Evolutionary conservation across 192 early-diverging fungal species (phyloP).

Genomic region (Piromyces sp.): DNA sequence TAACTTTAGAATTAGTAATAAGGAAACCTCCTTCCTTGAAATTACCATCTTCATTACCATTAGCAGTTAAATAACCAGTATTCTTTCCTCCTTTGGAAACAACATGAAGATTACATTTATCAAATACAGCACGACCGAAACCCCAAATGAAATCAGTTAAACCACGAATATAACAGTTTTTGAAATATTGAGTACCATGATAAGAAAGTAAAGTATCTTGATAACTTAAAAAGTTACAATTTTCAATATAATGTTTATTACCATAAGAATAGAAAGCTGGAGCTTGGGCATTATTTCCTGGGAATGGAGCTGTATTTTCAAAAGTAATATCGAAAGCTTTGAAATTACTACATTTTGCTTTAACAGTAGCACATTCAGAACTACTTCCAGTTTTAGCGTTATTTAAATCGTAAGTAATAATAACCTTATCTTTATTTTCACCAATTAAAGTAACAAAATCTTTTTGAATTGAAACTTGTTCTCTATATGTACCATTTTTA

Average conservation of each 20-base stretch:
- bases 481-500: background rate
- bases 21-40: background rate
- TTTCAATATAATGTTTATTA: too few relatives aligned
- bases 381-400: background rate
- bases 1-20: background rate
- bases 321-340: conserved; percentile 4
- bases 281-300: background rate
- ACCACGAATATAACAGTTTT: too few relatives aligned
- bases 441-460: background rate
- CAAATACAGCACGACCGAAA: background rate
- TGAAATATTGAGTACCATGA: too few relatives aligned
- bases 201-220: too few relatives aligned
- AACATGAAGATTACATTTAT: background rate
- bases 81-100: background rate
- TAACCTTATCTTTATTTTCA: background rate
- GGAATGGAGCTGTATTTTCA: conserved; percentile 1
- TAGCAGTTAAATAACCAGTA: background rate
- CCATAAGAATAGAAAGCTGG: too few relatives aligned
- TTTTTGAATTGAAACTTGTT: conserved; percentile 1
- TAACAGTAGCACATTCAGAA: background rate
- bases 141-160: too few relatives aligned
- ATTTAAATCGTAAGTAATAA: background rate
- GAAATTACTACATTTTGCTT: background rate
- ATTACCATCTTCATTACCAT: too few relatives aligned
- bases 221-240: too few relatives aligned